Base-by-base conservation (phyloP, 306 rosid genomes). In the Delonix regia region DNA sequence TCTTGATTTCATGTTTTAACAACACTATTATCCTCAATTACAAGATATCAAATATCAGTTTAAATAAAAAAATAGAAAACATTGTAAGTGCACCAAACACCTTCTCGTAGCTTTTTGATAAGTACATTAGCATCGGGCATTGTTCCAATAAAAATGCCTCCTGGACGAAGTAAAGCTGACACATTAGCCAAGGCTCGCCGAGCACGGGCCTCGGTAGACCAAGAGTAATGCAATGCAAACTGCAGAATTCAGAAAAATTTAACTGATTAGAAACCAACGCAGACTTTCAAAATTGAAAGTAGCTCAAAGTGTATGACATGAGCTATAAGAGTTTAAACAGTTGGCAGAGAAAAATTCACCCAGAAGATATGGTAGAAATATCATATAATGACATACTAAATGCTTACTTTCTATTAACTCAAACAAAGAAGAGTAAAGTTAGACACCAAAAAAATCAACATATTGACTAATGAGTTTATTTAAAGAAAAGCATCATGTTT, bases 61-160 rank as follows among this genome's bases (percentile, higher is more conserved):
- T 68, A 15, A 22, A 22, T 22, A 41, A 22, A 4, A 56, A 56
- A 5, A 7, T 41, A 14, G 73, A n/a, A 19, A 34, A 19, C 13
- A 51, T 12, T 48, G 61, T 16, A 57, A 30, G 55, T 44, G 71
- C 71, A 60, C 28, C 45, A 69, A 79, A 65, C 63, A 94, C 99
- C 97, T 89, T 93, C 91, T 95, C 97, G 83, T 53, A 95, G 94
- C 85, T 95, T 95, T 82, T 90, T 93, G 81, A 93, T 60, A 28
- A 95, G 90, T 81, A 95, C 99, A 84, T 95, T 93, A 42, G 99
- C 97, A 79, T 95, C 99, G 27, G 99, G 99, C 99, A 93, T 95
- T 59, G 98, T 95, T 72, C 99, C 99, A 75, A 95, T 89, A 70
- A 95, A 90, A 81, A 88, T 84, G 83, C 99, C 98, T 30, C 99